Evolutionary conservation across 2,329 filamentous ascomycete genomes (phyloP).

Genomic region (Penicillium sp.): DNA sequence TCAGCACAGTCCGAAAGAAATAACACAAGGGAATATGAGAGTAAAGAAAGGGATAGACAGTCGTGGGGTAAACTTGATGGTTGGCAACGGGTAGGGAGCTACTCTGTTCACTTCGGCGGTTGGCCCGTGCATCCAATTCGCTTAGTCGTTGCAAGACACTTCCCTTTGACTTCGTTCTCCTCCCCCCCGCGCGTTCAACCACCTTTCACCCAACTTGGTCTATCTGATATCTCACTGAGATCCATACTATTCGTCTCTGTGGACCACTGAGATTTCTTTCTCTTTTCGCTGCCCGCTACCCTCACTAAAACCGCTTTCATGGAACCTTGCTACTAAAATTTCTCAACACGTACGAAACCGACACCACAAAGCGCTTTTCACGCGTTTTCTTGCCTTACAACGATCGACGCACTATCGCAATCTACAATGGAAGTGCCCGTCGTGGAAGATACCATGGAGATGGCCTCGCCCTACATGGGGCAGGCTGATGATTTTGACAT

Average conservation of each 20-base stretch:
- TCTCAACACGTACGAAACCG: conserved; percentile 19
- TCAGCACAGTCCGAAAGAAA: not conserved
- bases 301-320: conserved; percentile 3
- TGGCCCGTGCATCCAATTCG: conserved; percentile 42
- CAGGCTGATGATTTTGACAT: conserved; percentile 58
- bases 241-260: not conserved
- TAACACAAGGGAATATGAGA: not conserved
- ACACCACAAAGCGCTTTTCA: conserved; percentile 2
- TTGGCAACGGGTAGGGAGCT: conserved; percentile 28
- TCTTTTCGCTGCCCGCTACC: not conserved
- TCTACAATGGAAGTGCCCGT: conserved; percentile 40
- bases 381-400: conserved; percentile 34
- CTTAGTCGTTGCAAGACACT: conserved; percentile 31
- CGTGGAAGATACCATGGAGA: conserved; percentile 48
- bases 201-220: not conserved
- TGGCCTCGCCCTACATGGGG: conserved; percentile 43
- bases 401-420: conserved; percentile 32
- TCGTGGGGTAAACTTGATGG: conserved; percentile 22
- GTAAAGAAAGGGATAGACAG: conserved; percentile 1
- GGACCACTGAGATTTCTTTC: not conserved
- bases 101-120: conserved; percentile 43
- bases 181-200: not conserved
- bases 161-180: conserved; percentile 11
- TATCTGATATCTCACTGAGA: not conserved
- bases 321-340: conserved; percentile 15